Percentiles rank a stretch among this genome's conserved stretches.
These are phyloP conservation scores for Amyloporia xantha DNA, from an alignment of 768 basidiomycete species.

Conservation along the genomic window DNA sequence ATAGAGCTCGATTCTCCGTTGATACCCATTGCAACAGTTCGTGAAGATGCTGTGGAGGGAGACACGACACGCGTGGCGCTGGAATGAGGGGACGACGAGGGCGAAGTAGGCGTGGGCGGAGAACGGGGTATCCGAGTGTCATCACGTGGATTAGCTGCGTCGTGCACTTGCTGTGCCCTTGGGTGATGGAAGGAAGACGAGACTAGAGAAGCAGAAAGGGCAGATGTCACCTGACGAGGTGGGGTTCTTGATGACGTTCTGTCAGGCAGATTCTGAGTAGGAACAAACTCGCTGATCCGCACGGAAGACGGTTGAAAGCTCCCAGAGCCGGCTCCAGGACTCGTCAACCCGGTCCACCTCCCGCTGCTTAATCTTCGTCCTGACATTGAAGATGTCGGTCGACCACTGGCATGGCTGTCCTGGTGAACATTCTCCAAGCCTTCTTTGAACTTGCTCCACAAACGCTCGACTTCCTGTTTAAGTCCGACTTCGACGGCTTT, in stretches of 20 bases:
- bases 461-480: slow-evolving; percentile 47
- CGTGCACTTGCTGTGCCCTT: slow-evolving; percentile 23
- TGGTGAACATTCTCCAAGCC: slow-evolving; percentile 25
- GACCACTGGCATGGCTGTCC: background rate
- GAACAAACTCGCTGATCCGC: slow-evolving; percentile 52
- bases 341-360: slow-evolving; percentile 5
- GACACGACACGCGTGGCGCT: slow-evolving; percentile 14
- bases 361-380: slow-evolving; percentile 11
- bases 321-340: background rate
- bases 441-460: slow-evolving; percentile 58
- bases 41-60: slow-evolving; percentile 20
- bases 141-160: slow-evolving; percentile 7
- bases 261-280: slow-evolving; percentile 30
- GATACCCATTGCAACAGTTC: slow-evolving; percentile 14
- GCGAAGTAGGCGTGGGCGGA: background rate
- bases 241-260: slow-evolving; percentile 16
- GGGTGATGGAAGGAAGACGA: slow-evolving; percentile 53
- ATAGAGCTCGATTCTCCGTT: slow-evolving; percentile 17
- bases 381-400: background rate
- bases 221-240: slow-evolving; percentile 38
- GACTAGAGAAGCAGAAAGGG: slow-evolving; percentile 65
- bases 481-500: slow-evolving; percentile 48
- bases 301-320: slow-evolving; percentile 19
- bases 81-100: slow-evolving; percentile 9
- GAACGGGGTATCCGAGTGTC: background rate